Conservation (phyloP, 176 grass and related monocot genomes). For the Carex littledalei region DNA sequence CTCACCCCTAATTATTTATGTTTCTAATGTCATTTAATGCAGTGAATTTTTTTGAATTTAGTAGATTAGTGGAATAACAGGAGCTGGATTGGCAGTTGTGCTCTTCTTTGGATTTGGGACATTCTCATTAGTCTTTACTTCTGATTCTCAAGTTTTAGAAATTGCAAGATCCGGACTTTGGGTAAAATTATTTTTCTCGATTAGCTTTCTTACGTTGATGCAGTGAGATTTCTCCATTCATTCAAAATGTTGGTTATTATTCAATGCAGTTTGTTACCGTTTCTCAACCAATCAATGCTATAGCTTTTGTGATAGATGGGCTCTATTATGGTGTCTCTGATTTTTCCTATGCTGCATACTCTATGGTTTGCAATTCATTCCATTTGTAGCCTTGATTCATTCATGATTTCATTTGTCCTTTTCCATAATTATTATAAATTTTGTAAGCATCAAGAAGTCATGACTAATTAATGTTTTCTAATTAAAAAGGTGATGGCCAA, state of each 20-base stretch:
- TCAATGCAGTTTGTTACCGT: constrained; percentile 74
- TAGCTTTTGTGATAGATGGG: constrained; percentile 79
- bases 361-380: constrained; percentile 38
- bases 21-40: neutral
- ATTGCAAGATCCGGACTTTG: constrained; percentile 65
- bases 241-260: neutral
- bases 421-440: neutral
- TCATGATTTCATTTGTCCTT: neutral
- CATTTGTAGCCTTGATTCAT: neutral
- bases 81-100: constrained; percentile 44
- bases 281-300: constrained; percentile 81
- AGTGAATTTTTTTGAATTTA: neutral
- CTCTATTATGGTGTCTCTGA: constrained; percentile 93
- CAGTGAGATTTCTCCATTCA: neutral
- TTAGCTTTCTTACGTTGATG: neutral
- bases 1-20: neutral
- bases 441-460: neutral
- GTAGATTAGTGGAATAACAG: constrained; percentile 69
- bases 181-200: constrained; percentile 38
- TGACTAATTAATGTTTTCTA: neutral
- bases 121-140: constrained; percentile 61
- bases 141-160: constrained; percentile 58
- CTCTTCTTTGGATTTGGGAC: constrained; percentile 74
- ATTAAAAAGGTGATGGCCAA: neutral
- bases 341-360: constrained; percentile 83